Evolutionary conservation across 495 filamentous ascomycete genomes (phyloP).

Genomic region (Delitschia confertaspora): DNA sequence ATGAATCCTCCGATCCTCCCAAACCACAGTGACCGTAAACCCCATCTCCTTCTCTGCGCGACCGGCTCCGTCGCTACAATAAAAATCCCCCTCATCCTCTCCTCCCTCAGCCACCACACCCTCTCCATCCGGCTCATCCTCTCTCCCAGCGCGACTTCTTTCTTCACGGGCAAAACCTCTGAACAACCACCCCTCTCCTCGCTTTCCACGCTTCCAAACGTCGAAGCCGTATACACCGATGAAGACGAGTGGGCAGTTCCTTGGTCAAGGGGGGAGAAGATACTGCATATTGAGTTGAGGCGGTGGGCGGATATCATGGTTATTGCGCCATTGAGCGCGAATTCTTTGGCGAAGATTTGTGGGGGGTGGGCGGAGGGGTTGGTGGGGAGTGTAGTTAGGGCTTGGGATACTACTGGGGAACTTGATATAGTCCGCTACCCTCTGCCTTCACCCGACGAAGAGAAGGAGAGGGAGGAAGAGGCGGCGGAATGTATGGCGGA

Average conservation of each 20-base stretch:
- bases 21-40: constrained; percentile 52
- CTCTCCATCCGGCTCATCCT: constrained; percentile 74
- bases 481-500: neutral
- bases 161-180: constrained; percentile 56
- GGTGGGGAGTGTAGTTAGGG: constrained; percentile 63
- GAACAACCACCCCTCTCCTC: constrained; percentile 58
- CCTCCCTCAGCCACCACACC: constrained; percentile 48
- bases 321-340: constrained; percentile 70
- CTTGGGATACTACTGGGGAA: constrained; percentile 70
- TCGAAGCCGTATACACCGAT: constrained; percentile 67
- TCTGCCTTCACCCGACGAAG: constrained; percentile 1
- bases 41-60: constrained; percentile 71
- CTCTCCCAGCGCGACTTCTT: constrained; percentile 59
- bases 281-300: constrained; percentile 80
- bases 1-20: constrained; percentile 5
- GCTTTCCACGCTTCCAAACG: constrained; percentile 44
- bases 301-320: constrained; percentile 74
- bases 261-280: constrained; percentile 57
- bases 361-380: constrained; percentile 60
- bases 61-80: constrained; percentile 79
- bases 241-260: constrained; percentile 71
- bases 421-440: constrained; percentile 40
- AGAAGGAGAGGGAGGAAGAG: constrained; percentile 5
- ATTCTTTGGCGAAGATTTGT: constrained; percentile 70
- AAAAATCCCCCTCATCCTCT: constrained; percentile 69